Base-by-base conservation (phyloP, 371 early-diverging fungal species). In the Zancudomyces culisetae region DNA sequence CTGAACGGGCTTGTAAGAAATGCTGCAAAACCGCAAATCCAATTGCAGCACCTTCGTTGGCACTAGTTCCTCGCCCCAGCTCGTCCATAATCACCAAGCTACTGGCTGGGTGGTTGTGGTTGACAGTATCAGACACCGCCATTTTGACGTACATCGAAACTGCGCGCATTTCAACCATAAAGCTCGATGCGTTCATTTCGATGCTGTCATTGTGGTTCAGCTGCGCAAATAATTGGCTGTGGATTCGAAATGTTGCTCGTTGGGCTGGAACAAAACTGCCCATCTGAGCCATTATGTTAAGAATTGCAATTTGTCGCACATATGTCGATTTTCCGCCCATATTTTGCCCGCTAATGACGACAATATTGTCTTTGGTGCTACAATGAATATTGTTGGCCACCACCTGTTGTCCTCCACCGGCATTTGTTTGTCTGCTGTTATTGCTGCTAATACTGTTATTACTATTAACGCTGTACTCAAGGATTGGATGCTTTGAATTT, bases 251-350 rank as follows among this genome's bases (percentile, higher is more conserved):
- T 0, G 75, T 73, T 3, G 87, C 91, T 54, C 80, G 81, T 43
- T 83, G 81, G 8, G 93, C 95, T 2, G 98, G 97, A 2, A 98
- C 87, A 64, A 78, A 79, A 61, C 10, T 12, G 20, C 98, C 98
- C 23, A 91, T 84, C 43, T 99, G 98, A 0, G 94, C 92, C 80
- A 98, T 79, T 43, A 98, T 75, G n/a, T 60, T 70, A 39, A 94
- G 55, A 13, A 94, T 68, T 0, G 88, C 89, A 19, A 93, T 70
- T 55, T 90, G 92, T n/a, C 83, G 76, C 27, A 98, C 57, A 61
- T 96, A 98, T 3, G 97, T 91, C 15, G 88, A 80, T 61, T 95
- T 95, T 15, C 96, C 96, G 49, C 83, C 84, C 98, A 97, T 98
- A 62, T 99, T 99, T 0, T 98, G 90, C 0, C 99, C 99, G 0